phyloP scores from a whole-genome alignment of 768 basidiomycete genomes.

The Coprinellus micaceus region DNA sequence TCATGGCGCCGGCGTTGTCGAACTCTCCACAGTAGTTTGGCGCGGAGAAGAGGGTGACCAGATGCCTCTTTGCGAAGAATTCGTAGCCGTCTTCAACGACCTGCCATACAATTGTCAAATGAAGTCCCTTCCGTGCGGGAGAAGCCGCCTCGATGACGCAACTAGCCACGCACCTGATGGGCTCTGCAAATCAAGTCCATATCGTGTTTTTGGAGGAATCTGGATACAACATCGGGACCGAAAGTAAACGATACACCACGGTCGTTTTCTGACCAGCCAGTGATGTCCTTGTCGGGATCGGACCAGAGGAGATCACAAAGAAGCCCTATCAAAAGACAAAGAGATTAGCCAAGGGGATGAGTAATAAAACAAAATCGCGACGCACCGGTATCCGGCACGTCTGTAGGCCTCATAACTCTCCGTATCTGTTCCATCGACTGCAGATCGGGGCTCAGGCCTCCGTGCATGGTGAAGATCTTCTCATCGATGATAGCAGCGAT shows the following conservation, averaged over 20 bases:
- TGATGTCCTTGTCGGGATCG: conserved; percentile 99
- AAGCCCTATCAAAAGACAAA: conserved; percentile 51
- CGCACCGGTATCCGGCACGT: conserved; percentile 96
- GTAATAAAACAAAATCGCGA: conserved; percentile 4
- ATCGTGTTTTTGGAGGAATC: conserved; percentile 99
- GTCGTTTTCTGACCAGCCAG: conserved; percentile 99
- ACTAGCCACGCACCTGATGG: conserved; percentile 71
- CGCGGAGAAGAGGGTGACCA: conserved; percentile 96
- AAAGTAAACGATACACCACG: conserved; percentile 98
- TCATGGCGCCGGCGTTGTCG: conserved; percentile 99
- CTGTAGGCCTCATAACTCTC: conserved; percentile 97
- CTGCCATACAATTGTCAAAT: conserved; percentile 33
- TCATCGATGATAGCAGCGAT: conserved; percentile 99
- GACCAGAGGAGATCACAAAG: conserved; percentile 98
- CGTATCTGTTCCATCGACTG: conserved; percentile 99
- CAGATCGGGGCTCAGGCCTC: conserved; percentile 92
- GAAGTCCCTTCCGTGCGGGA: neutral
- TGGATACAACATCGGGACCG: conserved; percentile 94
- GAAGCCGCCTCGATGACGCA: conserved; percentile 3
- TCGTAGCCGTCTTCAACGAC: conserved; percentile 99
- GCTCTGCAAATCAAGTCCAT: conserved; percentile 99
- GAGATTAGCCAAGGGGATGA: conserved; percentile 3
- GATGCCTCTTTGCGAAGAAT: conserved; percentile 95
- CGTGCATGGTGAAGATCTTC: conserved; percentile 99
- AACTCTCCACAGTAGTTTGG: conserved; percentile 96